Base-by-base conservation (phyloP, 2,329 filamentous ascomycete species). In the Colletotrichum phormii region DNA sequence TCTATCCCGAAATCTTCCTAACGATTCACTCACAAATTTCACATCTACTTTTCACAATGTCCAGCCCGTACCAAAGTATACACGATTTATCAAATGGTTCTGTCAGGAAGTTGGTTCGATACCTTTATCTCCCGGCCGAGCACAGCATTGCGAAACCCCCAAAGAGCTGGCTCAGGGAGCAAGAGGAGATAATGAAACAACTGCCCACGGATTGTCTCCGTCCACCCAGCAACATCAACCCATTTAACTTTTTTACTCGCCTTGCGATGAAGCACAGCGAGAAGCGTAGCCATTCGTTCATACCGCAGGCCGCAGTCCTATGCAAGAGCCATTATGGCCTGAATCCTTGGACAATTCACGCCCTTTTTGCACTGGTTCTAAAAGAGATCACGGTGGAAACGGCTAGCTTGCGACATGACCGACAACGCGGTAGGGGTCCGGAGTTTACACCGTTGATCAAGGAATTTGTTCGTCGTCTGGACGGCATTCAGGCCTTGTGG, bases 331-430 rank as follows among this genome's bases (percentile, higher is more conserved):
- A 89, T 75, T 75, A 79, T 29, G 65, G 46, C 0, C 81, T 89
- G 5, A 81, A 88, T 53, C 80, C 85, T 0, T 81, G 80, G 51
- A 74, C 88, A 12, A 83, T 89, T 18, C 83, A 83, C 55, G 80
- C 80, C 22, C 76, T 88, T n/a, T 86, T 86, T 76, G 61, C 82
- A 22, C 79, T 85, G 6, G 60, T 89, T 7, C 79, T 78, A 0
- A 78, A 81, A 7, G 88, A 89, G 77, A 80, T 81, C 33, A 86
- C 82, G 0, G 75, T 76, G 6, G 80, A 80, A 13, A 73, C 80
- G 2, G 76, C 78, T 18, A 74, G 75, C 1, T 77, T 83, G 55
- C 78, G 82, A 11, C 62, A 59, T 8, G 76, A 77, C 71, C 51
- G 75, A 77, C n/a, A 62, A 54, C 24, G 71, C 49, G 12, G 35